These are phyloP conservation scores for Stagonosporopsis rhizophila DNA, from an alignment of 2,329 filamentous ascomycete species.

Conservation along the genomic window DNA sequence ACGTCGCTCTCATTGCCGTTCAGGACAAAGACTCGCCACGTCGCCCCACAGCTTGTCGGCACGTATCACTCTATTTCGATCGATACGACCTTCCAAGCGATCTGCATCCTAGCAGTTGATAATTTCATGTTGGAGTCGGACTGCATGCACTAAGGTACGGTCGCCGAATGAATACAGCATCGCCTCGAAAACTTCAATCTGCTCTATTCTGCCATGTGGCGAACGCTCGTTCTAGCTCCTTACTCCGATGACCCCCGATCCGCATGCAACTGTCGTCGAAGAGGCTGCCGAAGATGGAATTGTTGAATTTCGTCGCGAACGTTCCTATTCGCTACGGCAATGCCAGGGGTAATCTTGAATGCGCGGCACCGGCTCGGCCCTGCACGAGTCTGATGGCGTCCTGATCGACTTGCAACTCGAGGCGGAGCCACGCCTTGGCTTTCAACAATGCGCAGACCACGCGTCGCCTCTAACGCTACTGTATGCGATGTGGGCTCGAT, in stretches of 20 bases:
- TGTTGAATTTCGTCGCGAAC: slow-evolving; percentile 11
- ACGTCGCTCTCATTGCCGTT: background rate
- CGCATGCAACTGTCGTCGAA: slow-evolving; percentile 16
- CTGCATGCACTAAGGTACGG: slow-evolving; percentile 8
- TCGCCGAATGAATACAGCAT: slow-evolving; percentile 3
- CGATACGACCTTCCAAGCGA: background rate
- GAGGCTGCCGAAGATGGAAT: slow-evolving; percentile 27
- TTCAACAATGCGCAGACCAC: slow-evolving; percentile 32
- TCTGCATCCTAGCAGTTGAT: slow-evolving; percentile 3
- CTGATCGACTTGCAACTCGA: slow-evolving; percentile 21
- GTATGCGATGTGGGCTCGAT: slow-evolving; percentile 1
- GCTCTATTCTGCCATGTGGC: slow-evolving; percentile 1
- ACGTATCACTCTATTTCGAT: slow-evolving; percentile 14
- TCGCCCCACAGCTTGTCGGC: slow-evolving; percentile 13
- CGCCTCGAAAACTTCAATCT: background rate
- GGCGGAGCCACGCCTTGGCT: slow-evolving; percentile 16
- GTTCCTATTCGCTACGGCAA: slow-evolving; percentile 20
- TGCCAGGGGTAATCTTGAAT: slow-evolving; percentile 21
- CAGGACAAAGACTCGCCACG: background rate
- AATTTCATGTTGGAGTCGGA: background rate
- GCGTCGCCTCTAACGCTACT: slow-evolving; percentile 13
- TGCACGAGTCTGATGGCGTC: slow-evolving; percentile 26
- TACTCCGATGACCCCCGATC: slow-evolving; percentile 14
- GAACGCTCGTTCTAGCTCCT: background rate
- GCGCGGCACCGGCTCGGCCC: slow-evolving; percentile 36